These are phyloP conservation scores for Metrosideros polymorpha DNA, from an alignment of 441 rosid species.

Conservation along the genomic window DNA sequence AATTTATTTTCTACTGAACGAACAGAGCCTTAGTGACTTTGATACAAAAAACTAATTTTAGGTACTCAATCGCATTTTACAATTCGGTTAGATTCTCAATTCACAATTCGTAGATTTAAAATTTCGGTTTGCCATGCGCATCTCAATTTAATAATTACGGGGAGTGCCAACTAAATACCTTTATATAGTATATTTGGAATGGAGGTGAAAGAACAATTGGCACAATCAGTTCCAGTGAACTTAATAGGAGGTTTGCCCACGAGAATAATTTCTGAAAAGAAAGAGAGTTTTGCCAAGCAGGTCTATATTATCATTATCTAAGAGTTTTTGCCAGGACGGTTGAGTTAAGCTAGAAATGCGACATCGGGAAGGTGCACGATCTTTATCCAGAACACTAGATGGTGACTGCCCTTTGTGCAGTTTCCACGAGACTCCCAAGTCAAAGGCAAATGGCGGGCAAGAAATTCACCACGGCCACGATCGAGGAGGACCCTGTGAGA, in stretches of 20 bases:
- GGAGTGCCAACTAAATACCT: no score
- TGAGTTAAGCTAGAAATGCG: neutral
- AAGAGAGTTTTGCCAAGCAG: neutral
- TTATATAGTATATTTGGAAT: no score
- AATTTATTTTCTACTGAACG: no score
- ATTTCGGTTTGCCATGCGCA: no score
- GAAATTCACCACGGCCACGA: neutral
- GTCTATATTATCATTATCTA: neutral
- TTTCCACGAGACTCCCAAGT: no score
- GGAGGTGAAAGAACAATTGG: neutral
- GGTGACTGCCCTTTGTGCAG: no score
- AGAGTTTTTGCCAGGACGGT: neutral
- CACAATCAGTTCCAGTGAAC: neutral
- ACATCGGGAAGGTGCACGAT: no score
- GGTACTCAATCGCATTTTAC: neutral
- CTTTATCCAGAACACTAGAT: no score
- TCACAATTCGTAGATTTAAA: no score
- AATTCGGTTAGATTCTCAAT: neutral
- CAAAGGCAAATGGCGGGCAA: neutral
- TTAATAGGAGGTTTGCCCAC: neutral
- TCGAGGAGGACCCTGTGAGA: neutral
- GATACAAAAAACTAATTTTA: neutral
- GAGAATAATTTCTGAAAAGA: no score
- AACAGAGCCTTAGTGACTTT: neutral
- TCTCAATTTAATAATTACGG: no score